These are phyloP conservation scores for Backusella psychrophila DNA, from an alignment of 192 early-diverging fungal genomes.

Conservation along the genomic window DNA sequence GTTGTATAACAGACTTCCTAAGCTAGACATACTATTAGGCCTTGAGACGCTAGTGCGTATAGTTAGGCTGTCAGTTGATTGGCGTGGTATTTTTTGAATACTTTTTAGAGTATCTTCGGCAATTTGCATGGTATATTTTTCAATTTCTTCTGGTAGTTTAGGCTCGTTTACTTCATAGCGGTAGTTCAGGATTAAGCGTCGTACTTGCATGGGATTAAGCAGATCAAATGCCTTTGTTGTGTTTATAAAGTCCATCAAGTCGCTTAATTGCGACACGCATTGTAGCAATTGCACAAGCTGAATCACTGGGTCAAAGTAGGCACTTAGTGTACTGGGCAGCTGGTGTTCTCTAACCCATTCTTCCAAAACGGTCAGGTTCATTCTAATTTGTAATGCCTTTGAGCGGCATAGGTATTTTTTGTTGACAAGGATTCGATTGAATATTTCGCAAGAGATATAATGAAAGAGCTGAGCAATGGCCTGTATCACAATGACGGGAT, in stretches of 20 bases:
- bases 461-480: slow-evolving; percentile 76
- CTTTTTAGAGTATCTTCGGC: slow-evolving; percentile 62
- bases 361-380: slow-evolving; percentile 78
- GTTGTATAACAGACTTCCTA: slow-evolving; percentile 6
- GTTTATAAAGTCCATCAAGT: slow-evolving; percentile 74
- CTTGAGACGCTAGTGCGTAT: background rate
- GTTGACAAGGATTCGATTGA: slow-evolving; percentile 85
- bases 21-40: slow-evolving; percentile 16
- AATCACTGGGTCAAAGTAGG: slow-evolving; percentile 67
- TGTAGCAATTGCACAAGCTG: slow-evolving; percentile 83
- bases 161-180: slow-evolving; percentile 88
- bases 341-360: slow-evolving; percentile 83
- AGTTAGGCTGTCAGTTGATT: background rate
- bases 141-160: slow-evolving; percentile 71
- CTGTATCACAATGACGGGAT: slow-evolving; percentile 70
- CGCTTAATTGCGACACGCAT: slow-evolving; percentile 68
- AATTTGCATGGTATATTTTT: slow-evolving; percentile 72
- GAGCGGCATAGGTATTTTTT: slow-evolving; percentile 74
- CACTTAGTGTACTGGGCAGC: slow-evolving; percentile 33
- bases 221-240: slow-evolving; percentile 63
- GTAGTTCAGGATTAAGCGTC: slow-evolving; percentile 73
- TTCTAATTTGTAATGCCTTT: slow-evolving; percentile 79
- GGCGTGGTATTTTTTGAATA: slow-evolving; percentile 10
- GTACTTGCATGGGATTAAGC: slow-evolving; percentile 73
- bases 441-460: slow-evolving; percentile 72